Evolutionary conservation across 2,329 filamentous ascomycete genomes (phyloP), one percentile per base, ranked within the genome.

Genomic region (Exophiala lecanii-corni): DNA sequence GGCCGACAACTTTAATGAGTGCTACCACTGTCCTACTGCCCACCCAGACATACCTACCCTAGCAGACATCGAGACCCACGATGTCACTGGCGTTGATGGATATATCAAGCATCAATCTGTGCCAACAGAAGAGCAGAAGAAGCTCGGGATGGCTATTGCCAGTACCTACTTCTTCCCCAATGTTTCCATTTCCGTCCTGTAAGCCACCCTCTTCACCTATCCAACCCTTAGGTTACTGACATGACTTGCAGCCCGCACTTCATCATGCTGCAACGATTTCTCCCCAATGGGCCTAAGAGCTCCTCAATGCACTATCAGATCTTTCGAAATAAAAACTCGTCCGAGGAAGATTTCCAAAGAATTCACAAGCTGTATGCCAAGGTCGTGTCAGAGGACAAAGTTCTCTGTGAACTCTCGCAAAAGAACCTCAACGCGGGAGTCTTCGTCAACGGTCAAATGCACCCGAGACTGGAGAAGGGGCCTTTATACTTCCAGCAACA

Each of bases 321-420:
- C 30, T 84, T 72, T 67, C 72, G 78, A 45, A 74, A 82, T 69
- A 78, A 76, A 57, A 62, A 73, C 56, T 70, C 77, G 2, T 70
- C 65, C 13, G 72, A 81, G 21, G 74, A 74, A 21, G 72, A 79
- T 42, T 82, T 83, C 55, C 62, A 71, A 4, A 61, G 67, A 39
- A 76, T 82, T 60, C 72, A 70, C 59, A 62, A 74, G 34, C 75
- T 82, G 54, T 82, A 81, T 66, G 78, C 77, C 61, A 73, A 75
- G 28, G 72, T 83, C 60, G 76, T 82, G 74, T 69, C 70, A 1
- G 79, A 83, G 60, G 79, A 83, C 64, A 82, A 82, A 56, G 67
- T 73, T 6, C 72, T 83, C 18, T 82, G 79, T 64, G 66, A 71
- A 52, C 70, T 69, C 9, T 72, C 76, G 1, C 79, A 82, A 57